Conservation (phyloP, 306 rosid species). For the Macrotyloma uniflorum region DNA sequence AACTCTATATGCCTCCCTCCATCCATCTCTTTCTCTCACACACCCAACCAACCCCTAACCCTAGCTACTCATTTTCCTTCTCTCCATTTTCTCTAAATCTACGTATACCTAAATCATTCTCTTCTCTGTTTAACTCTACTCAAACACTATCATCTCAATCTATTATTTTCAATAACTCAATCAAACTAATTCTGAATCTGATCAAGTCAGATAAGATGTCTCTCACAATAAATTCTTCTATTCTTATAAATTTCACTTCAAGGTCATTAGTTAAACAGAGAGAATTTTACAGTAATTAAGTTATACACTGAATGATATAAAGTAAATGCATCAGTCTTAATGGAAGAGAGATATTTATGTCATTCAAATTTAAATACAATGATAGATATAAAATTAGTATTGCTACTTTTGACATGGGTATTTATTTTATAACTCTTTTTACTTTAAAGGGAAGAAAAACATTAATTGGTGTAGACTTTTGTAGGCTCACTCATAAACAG, state of each 20-base stretch:
- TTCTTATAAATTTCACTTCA: too few relatives aligned
- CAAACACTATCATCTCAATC: too few relatives aligned
- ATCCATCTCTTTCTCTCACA: not conserved
- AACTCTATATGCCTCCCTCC: not conserved
- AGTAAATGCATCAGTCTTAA: too few relatives aligned
- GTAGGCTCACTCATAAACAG: not conserved
- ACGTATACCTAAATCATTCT: not conserved
- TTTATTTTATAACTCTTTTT: not conserved
- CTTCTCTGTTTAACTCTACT: too few relatives aligned
- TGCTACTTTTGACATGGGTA: not conserved
- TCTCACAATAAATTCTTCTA: too few relatives aligned
- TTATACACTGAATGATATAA: too few relatives aligned
- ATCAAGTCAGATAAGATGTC: too few relatives aligned
- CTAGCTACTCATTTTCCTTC: not conserved
- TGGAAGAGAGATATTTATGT: too few relatives aligned
- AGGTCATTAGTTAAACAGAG: too few relatives aligned
- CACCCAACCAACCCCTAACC: not conserved
- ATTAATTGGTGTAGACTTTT: slow-evolving; percentile 20
- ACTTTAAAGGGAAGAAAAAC: not conserved
- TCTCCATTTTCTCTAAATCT: not conserved
- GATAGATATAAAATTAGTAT: not conserved
- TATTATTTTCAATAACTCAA: too few relatives aligned
- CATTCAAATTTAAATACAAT: not conserved
- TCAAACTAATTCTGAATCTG: too few relatives aligned
- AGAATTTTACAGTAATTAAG: too few relatives aligned